Evolutionary conservation across 768 basidiomycete species (phyloP), one percentile per base, ranked within the genome.

Genomic region (Lyophyllum atratum): DNA sequence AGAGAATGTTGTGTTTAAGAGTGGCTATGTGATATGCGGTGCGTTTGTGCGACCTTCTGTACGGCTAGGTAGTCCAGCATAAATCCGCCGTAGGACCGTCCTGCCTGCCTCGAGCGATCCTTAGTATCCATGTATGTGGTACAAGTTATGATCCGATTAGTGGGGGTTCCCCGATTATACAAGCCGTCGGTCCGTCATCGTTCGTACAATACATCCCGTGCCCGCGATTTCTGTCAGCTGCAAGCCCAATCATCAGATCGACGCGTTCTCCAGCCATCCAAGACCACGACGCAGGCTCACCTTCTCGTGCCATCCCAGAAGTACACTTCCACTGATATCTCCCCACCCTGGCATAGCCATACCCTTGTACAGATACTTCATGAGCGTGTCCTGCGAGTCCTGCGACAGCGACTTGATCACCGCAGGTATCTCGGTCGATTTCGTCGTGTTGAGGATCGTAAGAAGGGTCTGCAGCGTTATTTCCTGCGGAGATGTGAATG

Each of bases 351-450:
- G 81, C 77, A 83, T 78, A 2, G 75, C 81, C 95, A 97, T 98
- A 15, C 93, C 95, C 76, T 98, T 98, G 84, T 98, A 98, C 15
- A 98, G 77, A 68, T 96, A 98, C 70, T 95, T 96, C 96, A 97
- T 98, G 52, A 98, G 80, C 29, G 88, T 91, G 67, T 97, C 96
- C 66, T 95, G 92, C 43, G 82, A 75, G 49, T 92, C 89, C 63
- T 81, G 81, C 2, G 87, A 81, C 28, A 98, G 80, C 0, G 80
- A 70, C 66, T 87, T 90, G 70, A 97, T 80, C 49, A 90, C 85
- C 24, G 75, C 74, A 2, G 89, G 80, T 60, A 98, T 93, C 60
- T 98, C 95, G 2, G 92, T 82, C 5, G 93, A 77, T 70, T 96
- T 93, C 12, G 95, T 97, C 55, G 92, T 94, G 79, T 97, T 98